Base-by-base conservation (phyloP, 768 basidiomycete species). In the Sutorius australiensis region DNA sequence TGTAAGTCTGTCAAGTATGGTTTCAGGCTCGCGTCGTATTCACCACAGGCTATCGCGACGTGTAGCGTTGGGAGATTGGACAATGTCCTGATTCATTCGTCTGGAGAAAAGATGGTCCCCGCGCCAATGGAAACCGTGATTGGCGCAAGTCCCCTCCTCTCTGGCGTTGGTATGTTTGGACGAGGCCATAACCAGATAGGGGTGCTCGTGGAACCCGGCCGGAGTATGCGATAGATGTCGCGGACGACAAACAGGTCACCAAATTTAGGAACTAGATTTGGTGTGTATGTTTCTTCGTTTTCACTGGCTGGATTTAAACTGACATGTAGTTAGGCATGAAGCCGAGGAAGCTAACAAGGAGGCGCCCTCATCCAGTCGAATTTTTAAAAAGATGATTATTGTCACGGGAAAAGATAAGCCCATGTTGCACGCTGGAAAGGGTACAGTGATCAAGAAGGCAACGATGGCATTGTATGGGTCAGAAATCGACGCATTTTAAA, bases 381-480 rank as follows among this genome's bases (percentile, higher is more conserved):
- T 79, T 12, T 78, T 76, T 64, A 77, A 76, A 56, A 76, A 82
- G 58, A 77, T 81, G 77, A 76, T 82, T 34, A 39, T 80, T 28
- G 61, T 80, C 14, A 68, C 78, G 0, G 63, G 68, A 3, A 58
- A 72, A 24, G 67, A 64, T 0, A 77, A 77, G 50, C 79, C 77
- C 1, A 65, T 81, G 38, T 64, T 72, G n/a, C 73, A 73, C 19
- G 65, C 77, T 1, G 73, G 66, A 0, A 82, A 81, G 56, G 77
- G 78, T 3, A 77, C 79, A 0, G 70, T 78, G 5, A 66, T 68
- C 41, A 72, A 74, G 45, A 76, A 75, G 49, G 71, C 69, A 4
- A 69, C 75, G 1, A 46, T 79, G 34, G 60, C 49, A 4, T 11
- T 64, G 16, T 82, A 82, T 56, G 65, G 63, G 12, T 48, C 69